These are phyloP conservation scores for Zygoascus flipseniorum DNA, from an alignment of 805 yeast species.

Conservation along the genomic window DNA sequence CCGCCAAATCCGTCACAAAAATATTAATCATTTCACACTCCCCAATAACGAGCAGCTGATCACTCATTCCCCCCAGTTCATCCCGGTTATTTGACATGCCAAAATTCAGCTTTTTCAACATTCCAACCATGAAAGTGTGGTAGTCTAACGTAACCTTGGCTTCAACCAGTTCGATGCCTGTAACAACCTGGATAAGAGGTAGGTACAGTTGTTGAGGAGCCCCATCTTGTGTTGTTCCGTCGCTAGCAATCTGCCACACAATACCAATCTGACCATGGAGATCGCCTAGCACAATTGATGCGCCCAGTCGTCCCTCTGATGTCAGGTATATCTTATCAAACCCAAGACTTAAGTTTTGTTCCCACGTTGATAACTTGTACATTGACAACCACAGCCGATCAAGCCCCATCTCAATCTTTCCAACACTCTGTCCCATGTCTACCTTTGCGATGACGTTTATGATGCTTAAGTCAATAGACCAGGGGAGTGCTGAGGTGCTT, in stretches of 20 bases:
- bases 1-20: constrained; percentile 75
- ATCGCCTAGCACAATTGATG: constrained; percentile 43
- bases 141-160: constrained; percentile 70
- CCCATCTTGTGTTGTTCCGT: constrained; percentile 10
- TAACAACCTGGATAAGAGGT: constrained; percentile 60
- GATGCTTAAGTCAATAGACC: constrained; percentile 56
- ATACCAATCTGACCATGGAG: constrained; percentile 55
- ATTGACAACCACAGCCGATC: constrained; percentile 63
- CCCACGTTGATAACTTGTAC: constrained; percentile 57
- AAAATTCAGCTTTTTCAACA: constrained; percentile 39
- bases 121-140: constrained; percentile 69
- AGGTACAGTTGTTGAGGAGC: constrained; percentile 36
- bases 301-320: constrained; percentile 77
- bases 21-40: constrained; percentile 56
- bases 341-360: constrained; percentile 60
- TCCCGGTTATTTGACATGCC: constrained; percentile 65
- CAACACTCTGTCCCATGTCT: constrained; percentile 80
- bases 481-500: constrained; percentile 60
- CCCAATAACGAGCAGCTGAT: constrained; percentile 28
- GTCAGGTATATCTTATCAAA: constrained; percentile 41
- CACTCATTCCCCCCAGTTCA: constrained; percentile 22
- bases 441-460: constrained; percentile 45
- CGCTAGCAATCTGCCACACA: constrained; percentile 47
- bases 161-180: constrained; percentile 48
- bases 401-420: constrained; percentile 47